Evolutionary conservation across 202 grass and related monocot genomes (phyloP), one percentile per base, ranked within the genome.

Genomic region (Digitaria exilis): DNA sequence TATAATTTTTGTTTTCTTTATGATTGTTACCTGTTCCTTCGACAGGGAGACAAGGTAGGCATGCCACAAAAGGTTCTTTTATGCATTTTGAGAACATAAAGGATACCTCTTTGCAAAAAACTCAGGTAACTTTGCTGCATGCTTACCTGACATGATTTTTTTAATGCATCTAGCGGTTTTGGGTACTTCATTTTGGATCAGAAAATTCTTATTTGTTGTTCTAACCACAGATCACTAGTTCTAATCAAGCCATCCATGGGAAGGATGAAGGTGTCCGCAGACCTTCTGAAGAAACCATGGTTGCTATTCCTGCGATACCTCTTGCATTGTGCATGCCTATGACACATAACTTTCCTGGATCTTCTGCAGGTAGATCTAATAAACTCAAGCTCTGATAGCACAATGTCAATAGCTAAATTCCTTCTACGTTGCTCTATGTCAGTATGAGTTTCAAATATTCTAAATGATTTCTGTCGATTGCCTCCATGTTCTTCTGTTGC

Each of bases 301-400:
- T 84, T 75, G 85, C 85, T 88, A 84, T 90, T 84, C 82, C 88
- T 86, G 91, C 91, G 0, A 81, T 90, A 78, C 88, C 91, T 32
- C 88, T 93, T 65, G 75, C 85, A 0, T 31, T 93, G 5, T 80
- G 75, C 80, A 90, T 90, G 91, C 91, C 88, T 80, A 57, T 86
- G 55, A n/a, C n/a, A 6, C 86, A 59, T 76, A 86, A 65, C 66
- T 48, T 74, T 46, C 78, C 56, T 32, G 69, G 68, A 86, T 44
- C 50, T 77, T 88, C 69, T 46, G 7, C 91, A 90, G 88, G 91
- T 93, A 84, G 28, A 19, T 84, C 34, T 48, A 79, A 67, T 73
- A 46, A 69, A 79, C 76, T 76, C 9, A 57, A 70, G 0, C 58
- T 80, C 7, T 70, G 31, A 64, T 70, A 76, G 31, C 63, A 41